Percentiles rank a stretch among this genome's conserved stretches.
phyloP scores from a whole-genome alignment of 306 rosid genomes.

The Rosa multiflora region DNA sequence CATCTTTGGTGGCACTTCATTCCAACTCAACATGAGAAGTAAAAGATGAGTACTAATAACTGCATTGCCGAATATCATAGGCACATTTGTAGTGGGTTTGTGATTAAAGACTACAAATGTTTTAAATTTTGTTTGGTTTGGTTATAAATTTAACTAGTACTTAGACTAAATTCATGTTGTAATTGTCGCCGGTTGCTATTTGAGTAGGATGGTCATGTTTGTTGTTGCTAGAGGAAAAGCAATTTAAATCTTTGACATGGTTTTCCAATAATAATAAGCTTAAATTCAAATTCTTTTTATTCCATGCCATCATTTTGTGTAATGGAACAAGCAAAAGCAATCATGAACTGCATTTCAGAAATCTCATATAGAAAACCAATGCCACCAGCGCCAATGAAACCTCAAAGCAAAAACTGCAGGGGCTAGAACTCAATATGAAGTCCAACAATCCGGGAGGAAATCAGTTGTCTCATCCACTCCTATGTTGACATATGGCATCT shows the following conservation, averaged over 20 bases:
- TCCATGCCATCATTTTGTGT: background rate
- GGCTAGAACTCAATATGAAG: too few relatives aligned
- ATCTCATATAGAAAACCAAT: too few relatives aligned
- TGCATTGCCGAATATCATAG: background rate
- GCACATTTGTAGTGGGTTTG: background rate
- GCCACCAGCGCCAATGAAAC: too few relatives aligned
- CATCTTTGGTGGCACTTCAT: constrained; percentile 78
- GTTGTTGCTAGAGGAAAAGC: background rate
- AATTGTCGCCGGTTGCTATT: background rate
- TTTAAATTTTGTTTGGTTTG: background rate
- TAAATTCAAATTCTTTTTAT: background rate
- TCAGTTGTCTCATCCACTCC: too few relatives aligned
- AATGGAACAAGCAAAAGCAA: background rate
- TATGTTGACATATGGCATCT: too few relatives aligned
- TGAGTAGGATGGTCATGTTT: background rate
- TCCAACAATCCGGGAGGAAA: too few relatives aligned
- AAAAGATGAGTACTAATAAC: background rate
- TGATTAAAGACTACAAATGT: background rate
- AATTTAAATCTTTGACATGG: background rate
- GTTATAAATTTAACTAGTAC: background rate
- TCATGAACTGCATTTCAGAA: too few relatives aligned
- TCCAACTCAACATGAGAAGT: constrained; percentile 29
- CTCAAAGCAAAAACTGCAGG: too few relatives aligned
- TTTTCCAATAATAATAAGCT: background rate
- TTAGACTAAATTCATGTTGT: too few relatives aligned